Evolutionary conservation across 2,329 filamentous ascomycete genomes (phyloP), one percentile per base, ranked within the genome.

Genomic region (Aureobasidium namibiae): DNA sequence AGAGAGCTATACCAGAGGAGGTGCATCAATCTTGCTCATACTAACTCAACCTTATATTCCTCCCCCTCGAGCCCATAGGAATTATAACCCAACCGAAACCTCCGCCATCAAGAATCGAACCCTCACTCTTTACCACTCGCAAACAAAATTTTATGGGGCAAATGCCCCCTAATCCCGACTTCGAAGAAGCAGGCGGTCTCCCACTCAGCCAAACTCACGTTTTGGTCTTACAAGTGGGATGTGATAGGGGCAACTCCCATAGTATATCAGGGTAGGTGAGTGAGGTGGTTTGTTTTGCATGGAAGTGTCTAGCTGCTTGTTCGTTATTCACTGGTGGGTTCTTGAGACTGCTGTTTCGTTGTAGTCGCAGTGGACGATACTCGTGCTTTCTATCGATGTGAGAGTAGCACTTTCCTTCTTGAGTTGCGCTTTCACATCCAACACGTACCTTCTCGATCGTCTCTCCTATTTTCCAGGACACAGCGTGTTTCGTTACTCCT

Each of bases 141-240:
- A 49, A 36, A 34, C 46, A 49, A 49, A 49, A 33, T 10, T 18
- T 5, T 33, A 21, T 31, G 26, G 29, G 45, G 26, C n/a, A 14
- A 13, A 33, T 21, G n/a, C n/a, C 45, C 45, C 29, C 46, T 49
- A 23, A 18, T 49, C 46, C 31, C 46, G 31, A 31, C 29, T 36
- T 5, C n/a, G 31, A 4, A 49, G n/a, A 16, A 36, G 44, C 46
- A 49, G 46, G 46, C 18, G 46, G 23, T 49, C 46, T 49, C 46
- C 46, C 46, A 49, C 46, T 49, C 34, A n/a, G 46, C 46, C 46
- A 49, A 49, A 36, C 31, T 34, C 18, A n/a, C 29, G 31, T 49
- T 49, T 49, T 29, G 23, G 46, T 49, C 46, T 49, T 49, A 49
- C 31, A 34, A 49, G 46, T 49, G 46, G 46, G 46, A 49, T 49